A percentile compares a stretch with the other conserved stretches of the same genome.
Conservation (phyloP, 306 rosid genomes). For the Medicago arabica region DNA sequence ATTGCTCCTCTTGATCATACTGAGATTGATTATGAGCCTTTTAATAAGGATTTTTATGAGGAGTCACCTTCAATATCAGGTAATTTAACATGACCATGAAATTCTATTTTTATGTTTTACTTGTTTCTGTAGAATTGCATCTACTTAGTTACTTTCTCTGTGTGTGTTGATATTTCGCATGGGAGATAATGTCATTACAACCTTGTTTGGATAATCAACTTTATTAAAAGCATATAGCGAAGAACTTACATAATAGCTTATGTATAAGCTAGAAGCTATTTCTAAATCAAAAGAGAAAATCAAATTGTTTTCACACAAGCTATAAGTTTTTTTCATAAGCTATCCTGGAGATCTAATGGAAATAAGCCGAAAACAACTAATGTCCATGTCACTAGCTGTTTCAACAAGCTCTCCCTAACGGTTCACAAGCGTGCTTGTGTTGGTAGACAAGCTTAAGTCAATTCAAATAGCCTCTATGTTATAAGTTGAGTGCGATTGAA, state of each 20-base stretch:
- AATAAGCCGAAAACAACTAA: not conserved
- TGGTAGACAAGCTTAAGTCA: not conserved
- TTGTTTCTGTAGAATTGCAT: not conserved
- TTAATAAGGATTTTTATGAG: constrained; percentile 90
- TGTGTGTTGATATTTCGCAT: not conserved
- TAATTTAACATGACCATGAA: constrained; percentile 12
- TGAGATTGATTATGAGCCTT: constrained; percentile 79
- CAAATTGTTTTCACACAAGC: not conserved
- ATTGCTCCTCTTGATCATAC: constrained; percentile 87
- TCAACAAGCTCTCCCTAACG: not conserved
- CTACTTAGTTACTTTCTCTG: no score
- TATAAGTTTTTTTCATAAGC: not conserved
- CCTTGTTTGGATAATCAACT: not conserved
- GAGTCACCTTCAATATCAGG: constrained; percentile 87
- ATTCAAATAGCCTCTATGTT: not conserved
- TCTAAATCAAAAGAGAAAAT: not conserved
- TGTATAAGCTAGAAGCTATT: not conserved
- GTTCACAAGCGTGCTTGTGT: not conserved
- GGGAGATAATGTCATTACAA: not conserved
- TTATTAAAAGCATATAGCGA: not conserved
- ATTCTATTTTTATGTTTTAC: constrained; percentile 15
- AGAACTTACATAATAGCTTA: not conserved
- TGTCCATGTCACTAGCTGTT: no score
- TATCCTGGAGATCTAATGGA: not conserved
- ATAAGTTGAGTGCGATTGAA: constrained; percentile 3